Percentiles rank a stretch among this genome's conserved stretches.
Evolutionary conservation across 1,139 yeast species (phyloP).

Genomic region (Saccharomyces hybrid): DNA sequence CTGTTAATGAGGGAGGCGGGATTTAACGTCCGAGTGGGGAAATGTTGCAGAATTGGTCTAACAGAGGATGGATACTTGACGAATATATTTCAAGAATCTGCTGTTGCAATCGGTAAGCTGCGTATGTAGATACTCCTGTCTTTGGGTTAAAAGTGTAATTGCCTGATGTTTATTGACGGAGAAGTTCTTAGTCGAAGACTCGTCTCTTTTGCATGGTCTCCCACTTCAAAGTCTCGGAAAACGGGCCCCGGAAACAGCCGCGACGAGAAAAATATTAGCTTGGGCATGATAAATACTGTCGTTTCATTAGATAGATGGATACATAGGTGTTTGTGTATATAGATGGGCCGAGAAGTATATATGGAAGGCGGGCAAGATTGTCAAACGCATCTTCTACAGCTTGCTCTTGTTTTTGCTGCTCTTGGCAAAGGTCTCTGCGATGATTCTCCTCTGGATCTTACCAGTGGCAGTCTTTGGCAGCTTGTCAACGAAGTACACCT

Average conservation of each 20-base stretch:
- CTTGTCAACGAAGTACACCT: conserved; percentile 48
- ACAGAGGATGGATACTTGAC: neutral
- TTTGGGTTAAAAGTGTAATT: neutral
- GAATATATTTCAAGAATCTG: neutral
- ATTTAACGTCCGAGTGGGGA: neutral
- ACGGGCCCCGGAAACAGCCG: neutral
- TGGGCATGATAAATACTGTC: neutral
- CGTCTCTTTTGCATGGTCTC: neutral
- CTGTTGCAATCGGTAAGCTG: neutral
- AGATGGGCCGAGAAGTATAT: neutral
- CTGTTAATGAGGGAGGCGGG: neutral
- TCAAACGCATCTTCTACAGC: conserved; percentile 15
- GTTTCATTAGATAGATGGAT: neutral
- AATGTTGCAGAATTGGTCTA: neutral
- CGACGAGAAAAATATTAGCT: neutral
- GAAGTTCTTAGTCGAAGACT: neutral
- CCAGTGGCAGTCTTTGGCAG: conserved; percentile 70
- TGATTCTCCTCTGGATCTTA: conserved; percentile 55
- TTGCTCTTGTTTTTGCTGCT: conserved; percentile 28
- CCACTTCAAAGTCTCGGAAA: conserved; percentile 1
- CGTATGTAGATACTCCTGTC: neutral
- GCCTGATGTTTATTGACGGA: neutral
- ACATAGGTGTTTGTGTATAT: neutral
- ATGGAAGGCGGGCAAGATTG: no score
- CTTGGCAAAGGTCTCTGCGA: conserved; percentile 39